A percentile compares a stretch with the other conserved stretches of the same genome.
Conservation (phyloP, 345 rosid species). For the Salix dunnii region DNA sequence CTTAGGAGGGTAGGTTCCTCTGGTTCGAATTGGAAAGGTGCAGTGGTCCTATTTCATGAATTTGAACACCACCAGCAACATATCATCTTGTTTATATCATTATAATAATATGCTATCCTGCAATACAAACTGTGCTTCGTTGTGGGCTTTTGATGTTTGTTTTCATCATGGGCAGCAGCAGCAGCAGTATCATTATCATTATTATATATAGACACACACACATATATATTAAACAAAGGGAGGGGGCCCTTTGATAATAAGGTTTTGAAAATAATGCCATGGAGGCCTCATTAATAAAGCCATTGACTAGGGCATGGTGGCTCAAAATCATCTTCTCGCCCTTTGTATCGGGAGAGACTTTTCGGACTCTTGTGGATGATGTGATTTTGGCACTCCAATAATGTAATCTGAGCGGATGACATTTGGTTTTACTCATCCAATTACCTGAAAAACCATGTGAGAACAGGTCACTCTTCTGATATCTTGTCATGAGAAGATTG, state of each 20-base stretch:
- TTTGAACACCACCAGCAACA: conserved; percentile 14
- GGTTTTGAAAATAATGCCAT: not conserved
- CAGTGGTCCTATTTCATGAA: conserved; percentile 28
- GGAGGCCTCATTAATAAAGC: conserved; percentile 6
- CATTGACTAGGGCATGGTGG: conserved; percentile 9
- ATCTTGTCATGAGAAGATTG: not conserved
- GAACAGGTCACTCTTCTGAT: not conserved
- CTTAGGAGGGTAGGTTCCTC: not conserved
- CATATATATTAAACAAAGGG: too few species aligned
- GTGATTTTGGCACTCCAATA: not conserved
- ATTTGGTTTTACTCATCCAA: not conserved
- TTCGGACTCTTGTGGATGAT: not conserved
- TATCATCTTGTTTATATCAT: conserved; percentile 12
- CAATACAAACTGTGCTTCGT: conserved; percentile 21
- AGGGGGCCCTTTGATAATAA: not conserved
- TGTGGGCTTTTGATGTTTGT: conserved; percentile 16
- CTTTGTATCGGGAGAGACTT: conserved; percentile 3
- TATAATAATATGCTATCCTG: conserved; percentile 37
- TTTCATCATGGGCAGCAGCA: conserved; percentile 32
- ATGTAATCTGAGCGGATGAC: too few species aligned
- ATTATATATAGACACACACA: too few species aligned
- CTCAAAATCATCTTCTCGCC: not conserved
- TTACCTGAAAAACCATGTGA: not conserved
- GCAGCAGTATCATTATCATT: too few species aligned
- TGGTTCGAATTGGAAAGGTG: not conserved